Percentiles rank a stretch among this genome's conserved stretches.
phyloP scores from a whole-genome alignment of 2,329 filamentous ascomycete genomes.

The Curvularia sp. region DNA sequence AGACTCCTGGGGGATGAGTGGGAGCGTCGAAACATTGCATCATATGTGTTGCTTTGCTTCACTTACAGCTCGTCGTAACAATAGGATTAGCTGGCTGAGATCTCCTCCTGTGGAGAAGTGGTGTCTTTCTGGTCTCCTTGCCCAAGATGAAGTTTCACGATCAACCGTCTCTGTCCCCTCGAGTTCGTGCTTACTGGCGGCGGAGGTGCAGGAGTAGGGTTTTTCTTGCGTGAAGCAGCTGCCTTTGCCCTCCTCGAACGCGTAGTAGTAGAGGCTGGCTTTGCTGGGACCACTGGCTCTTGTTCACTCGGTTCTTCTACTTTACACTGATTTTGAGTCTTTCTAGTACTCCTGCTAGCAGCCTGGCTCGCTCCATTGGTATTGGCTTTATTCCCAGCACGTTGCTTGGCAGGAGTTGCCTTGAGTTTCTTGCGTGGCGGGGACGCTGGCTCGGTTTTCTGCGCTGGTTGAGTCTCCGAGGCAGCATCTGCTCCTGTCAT shows the following conservation, averaged over 20 bases:
- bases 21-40: slow-evolving; percentile 5
- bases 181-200: neutral
- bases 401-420: neutral
- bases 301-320: neutral
- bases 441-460: slow-evolving; percentile 36
- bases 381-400: neutral
- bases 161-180: neutral
- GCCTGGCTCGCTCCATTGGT: neutral
- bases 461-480: neutral
- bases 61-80: too few relatives aligned
- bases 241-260: neutral
- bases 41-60: neutral
- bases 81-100: neutral
- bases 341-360: neutral
- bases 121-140: neutral
- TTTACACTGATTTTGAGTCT: neutral
- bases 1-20: neutral
- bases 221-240: neutral
- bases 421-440: slow-evolving; percentile 13
- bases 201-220: neutral
- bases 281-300: neutral
- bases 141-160: slow-evolving; percentile 9
- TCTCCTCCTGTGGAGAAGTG: neutral
- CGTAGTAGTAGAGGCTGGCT: neutral
- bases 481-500: neutral